Evolutionary conservation across 2,329 filamentous ascomycete genomes (phyloP), one percentile per base, ranked within the genome.

Genomic region (Acrocalymma vagum): DNA sequence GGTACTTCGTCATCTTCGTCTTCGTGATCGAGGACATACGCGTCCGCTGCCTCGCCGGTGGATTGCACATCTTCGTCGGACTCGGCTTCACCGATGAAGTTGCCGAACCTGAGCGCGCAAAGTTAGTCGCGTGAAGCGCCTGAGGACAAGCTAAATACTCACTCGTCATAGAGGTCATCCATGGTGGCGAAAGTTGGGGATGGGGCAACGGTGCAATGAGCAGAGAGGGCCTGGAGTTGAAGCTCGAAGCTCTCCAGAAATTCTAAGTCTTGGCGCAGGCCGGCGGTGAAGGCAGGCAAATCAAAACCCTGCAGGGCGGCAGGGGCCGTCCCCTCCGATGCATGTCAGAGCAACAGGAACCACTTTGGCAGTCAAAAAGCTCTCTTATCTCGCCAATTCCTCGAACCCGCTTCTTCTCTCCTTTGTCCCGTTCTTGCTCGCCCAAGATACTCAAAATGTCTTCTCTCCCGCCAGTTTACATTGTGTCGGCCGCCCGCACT

Each of bases 151-250:
- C 57, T 17, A 13, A 15, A 16, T 7, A 43, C 48, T 54, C 77
- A 95, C 90, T 97, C 93, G 76, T 97, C 93, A 71, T 97, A 96
- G 60, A 96, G 85, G 73, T 96, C 92, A 78, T 96, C 92, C 91
- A 96, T 94, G 61, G 61, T 74, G 65, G 52, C 50, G 53, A 45
- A 45, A 31, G 34, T 25, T 41, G 47, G 42, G 37, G 39, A 34
- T 39, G 24, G 36, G 42, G 26, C 29, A 29, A 28, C 34, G 20
- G 23, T 38, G 38, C 28, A 53, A 27, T 33, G 14, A 38, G 45
- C 40, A 38, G 48, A 51, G 25, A 32, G 22, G 45, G 41, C 40
- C 41, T 22, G 46, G 35, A 42, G 48, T 54, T 54, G 31, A 42
- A 55, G 52, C 51, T 50, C 32, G 51, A 50, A 61, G 58, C 57